Conservation (phyloP, 768 basidiomycete genomes). For the Amanita exitialis region DNA sequence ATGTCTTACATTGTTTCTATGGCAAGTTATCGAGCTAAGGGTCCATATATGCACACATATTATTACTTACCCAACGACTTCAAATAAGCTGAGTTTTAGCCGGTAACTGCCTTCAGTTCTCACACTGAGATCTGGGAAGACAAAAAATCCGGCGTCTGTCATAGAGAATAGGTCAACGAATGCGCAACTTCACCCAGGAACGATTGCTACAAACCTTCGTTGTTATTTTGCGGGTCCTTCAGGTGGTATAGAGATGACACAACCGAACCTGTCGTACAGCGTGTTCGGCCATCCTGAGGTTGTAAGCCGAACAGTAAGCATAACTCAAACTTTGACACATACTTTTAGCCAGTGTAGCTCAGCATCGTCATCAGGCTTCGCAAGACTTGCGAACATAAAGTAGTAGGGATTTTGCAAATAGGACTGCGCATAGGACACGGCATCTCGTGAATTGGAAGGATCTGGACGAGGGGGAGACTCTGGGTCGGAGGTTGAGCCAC, state of each 20-base stretch:
- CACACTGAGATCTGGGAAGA: constrained; percentile 91
- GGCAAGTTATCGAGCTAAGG: constrained; percentile 3
- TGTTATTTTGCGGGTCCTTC: constrained; percentile 53
- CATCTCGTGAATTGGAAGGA: constrained; percentile 10
- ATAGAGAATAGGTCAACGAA: constrained; percentile 15
- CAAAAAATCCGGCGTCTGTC: constrained; percentile 85
- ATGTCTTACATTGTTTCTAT: constrained; percentile 76
- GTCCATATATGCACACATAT: neutral
- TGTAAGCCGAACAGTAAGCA: constrained; percentile 5
- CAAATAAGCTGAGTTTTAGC: constrained; percentile 64
- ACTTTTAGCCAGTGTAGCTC: constrained; percentile 83
- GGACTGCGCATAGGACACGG: constrained; percentile 33
- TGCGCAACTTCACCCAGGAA: neutral
- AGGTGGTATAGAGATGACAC: constrained; percentile 89
- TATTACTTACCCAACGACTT: constrained; percentile 82
- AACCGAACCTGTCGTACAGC: constrained; percentile 85
- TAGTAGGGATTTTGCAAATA: constrained; percentile 91
- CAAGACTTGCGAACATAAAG: constrained; percentile 90
- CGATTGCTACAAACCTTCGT: constrained; percentile 25
- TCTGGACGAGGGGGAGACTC: constrained; percentile 9
- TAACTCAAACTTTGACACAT: constrained; percentile 3
- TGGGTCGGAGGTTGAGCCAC: constrained; percentile 11
- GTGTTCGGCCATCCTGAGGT: constrained; percentile 73
- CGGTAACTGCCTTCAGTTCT: constrained; percentile 88
- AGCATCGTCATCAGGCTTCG: constrained; percentile 80